Conservation (phyloP, 139 green algal genomes). For the Nannochloris sp. region DNA sequence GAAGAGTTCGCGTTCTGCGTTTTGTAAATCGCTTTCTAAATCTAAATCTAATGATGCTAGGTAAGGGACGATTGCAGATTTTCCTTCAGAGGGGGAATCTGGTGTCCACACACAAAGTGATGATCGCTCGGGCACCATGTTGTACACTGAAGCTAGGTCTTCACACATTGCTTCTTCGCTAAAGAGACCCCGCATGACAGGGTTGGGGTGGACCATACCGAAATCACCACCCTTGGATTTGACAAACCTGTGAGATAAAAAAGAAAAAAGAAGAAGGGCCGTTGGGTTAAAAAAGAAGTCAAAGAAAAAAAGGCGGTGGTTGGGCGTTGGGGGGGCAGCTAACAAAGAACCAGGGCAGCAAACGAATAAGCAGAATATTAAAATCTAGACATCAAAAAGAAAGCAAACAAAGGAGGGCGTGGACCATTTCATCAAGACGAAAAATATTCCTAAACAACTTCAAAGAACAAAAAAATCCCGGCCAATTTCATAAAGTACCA, state of each 20-base stretch:
- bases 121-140: conserved; percentile 17
- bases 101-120: conserved; percentile 31
- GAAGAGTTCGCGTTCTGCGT: conserved; percentile 8
- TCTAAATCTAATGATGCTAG: conserved; percentile 19
- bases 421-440: no score
- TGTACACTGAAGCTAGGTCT: conserved; percentile 23
- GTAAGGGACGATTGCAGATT: conserved; percentile 26
- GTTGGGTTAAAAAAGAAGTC: not conserved
- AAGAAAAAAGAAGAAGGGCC: not conserved
- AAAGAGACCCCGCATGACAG: conserved; percentile 19
- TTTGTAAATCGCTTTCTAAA: not conserved
- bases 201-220: conserved; percentile 19
- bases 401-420: no score
- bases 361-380: no score
- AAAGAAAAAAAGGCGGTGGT: not conserved
- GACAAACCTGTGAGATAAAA: conserved; percentile 6
- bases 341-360: no score
- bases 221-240: conserved; percentile 30
- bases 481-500: not conserved
- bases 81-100: conserved; percentile 9
- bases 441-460: no score
- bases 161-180: conserved; percentile 28
- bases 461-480: not conserved
- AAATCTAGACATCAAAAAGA: no score
- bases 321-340: no score